Base-by-base conservation (phyloP, 2,329 filamentous ascomycete species). In the Chlorencoelia australis region DNA sequence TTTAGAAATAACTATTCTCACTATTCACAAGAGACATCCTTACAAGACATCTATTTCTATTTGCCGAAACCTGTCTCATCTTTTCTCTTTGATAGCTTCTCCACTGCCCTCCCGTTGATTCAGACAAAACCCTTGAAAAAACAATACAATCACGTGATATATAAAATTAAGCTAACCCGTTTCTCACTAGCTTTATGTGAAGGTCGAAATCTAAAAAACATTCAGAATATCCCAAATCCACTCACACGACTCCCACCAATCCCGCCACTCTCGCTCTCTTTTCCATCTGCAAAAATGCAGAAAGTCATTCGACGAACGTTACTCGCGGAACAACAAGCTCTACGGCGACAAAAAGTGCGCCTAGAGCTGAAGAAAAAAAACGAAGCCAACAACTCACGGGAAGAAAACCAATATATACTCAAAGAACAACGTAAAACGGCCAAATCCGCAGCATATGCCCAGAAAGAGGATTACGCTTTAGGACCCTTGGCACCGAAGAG, bases 401-500 rank as follows among this genome's bases (percentile, higher is more conserved):
- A 25, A 25, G 3, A 25, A 25, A 10, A 25, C 22, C 10, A 7
- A 19, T 26, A 18, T 16, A 50, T 52, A 8, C 46, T 49, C 27
- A 44, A 54, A 27, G 22, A 26, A 41, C 54, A 40, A 42, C 47
- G 45, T 35, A 47, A 38, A 20, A 30, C 30, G 40, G 46, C 19
- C 33, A 42, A 37, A 25, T 34, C 43, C 4, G 24, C 27, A 25
- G 28, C 22, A 7, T 22, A 15, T 10, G 25, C 3, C 10, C 9
- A 11, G 37, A 32, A 48, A 35, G 82, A 94, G 56, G 79, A 89
- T 58, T 94, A 82, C 75, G 66, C 80, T 45, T 61, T 86, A 46
- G 89, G 88, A 0, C 73, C 82, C 7, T 56, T 94, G 45, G 80
- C 86, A 3, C 87, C 88, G 2, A 80, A 79, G 55, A 71, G 79